Percentiles rank a stretch among this genome's conserved stretches.
These are phyloP conservation scores for Umbelopsis ramanniana DNA, from an alignment of 192 early-diverging fungal genomes.

Conservation along the genomic window DNA sequence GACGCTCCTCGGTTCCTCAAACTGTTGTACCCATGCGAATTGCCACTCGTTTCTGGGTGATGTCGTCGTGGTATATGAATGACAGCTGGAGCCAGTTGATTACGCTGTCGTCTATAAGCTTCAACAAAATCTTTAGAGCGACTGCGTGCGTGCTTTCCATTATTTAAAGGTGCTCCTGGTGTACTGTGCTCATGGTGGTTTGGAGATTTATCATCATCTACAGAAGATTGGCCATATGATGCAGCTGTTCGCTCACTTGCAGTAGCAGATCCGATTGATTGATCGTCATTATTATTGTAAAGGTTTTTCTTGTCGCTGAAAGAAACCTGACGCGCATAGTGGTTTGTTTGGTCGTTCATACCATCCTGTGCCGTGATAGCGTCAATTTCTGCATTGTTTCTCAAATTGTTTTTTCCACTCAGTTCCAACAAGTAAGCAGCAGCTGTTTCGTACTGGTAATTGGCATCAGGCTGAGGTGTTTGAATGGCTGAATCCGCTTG, in stretches of 20 bases:
- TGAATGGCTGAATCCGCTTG: no score
- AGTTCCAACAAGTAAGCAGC: no score
- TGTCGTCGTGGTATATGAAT: constrained; percentile 14
- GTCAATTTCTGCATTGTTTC: neutral
- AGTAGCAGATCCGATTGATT: neutral
- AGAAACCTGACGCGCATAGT: neutral
- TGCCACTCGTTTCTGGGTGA: neutral
- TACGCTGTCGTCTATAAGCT: neutral
- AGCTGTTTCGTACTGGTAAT: no score
- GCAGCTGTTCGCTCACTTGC: neutral
- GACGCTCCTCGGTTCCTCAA: no score
- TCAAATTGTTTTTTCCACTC: neutral
- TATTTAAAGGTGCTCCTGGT: neutral
- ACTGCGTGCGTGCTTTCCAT: constrained; percentile 1
- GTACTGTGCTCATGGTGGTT: neutral
- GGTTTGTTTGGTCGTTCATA: neutral
- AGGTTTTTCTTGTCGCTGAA: neutral
- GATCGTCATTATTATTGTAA: neutral
- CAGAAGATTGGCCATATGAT: neutral
- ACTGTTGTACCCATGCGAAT: no score
- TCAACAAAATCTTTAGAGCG: constrained; percentile 2
- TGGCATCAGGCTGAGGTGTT: no score
- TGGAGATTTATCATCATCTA: neutral
- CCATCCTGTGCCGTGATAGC: neutral
- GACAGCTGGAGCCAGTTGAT: neutral